phyloP scores from a whole-genome alignment of 805 yeast genomes.

The Metschnikowia colocasiae region DNA sequence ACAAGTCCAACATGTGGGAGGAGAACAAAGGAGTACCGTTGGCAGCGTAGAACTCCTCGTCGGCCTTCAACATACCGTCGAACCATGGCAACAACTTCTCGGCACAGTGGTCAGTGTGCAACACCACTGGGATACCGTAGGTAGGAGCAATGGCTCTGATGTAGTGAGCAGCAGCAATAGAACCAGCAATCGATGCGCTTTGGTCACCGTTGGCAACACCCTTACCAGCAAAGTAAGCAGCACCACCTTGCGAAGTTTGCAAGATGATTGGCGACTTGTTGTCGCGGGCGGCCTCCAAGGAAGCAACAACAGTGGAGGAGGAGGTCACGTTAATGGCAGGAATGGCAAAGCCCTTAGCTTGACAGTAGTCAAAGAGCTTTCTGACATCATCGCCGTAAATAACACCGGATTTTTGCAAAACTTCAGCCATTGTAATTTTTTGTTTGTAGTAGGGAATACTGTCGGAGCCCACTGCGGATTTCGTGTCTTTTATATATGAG shows the following conservation, averaged over 20 bases:
- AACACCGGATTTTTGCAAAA: conserved; percentile 86
- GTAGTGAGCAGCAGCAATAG: conserved; percentile 97
- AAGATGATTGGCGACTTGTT: conserved; percentile 84
- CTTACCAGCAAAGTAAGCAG: conserved; percentile 99
- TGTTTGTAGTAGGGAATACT: conserved; percentile 2
- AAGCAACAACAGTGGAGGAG: conserved; percentile 78
- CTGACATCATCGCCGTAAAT: conserved; percentile 97
- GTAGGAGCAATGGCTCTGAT: conserved; percentile 94
- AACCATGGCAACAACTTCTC: conserved; percentile 96
- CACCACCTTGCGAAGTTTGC: conserved; percentile 98
- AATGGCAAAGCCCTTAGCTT: conserved; percentile 88
- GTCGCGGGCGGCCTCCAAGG: conserved; percentile 49
- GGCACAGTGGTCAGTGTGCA: conserved; percentile 99
- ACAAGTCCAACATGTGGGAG: conserved; percentile 97
- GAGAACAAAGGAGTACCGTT: conserved; percentile 97
- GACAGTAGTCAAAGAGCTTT: conserved; percentile 85
- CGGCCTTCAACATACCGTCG: conserved; percentile 97
- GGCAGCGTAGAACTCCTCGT: conserved; percentile 81
- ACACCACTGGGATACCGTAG: conserved; percentile 93
- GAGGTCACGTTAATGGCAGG: conserved; percentile 99
- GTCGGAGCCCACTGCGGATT: background rate
- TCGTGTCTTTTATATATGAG: conserved; percentile 11
- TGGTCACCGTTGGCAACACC: conserved; percentile 94
- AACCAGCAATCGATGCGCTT: conserved; percentile 89
- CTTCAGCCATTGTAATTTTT: conserved; percentile 18